Base-by-base conservation (phyloP, 2,329 filamentous ascomycete genomes). In the Epichloe sylvatica region DNA sequence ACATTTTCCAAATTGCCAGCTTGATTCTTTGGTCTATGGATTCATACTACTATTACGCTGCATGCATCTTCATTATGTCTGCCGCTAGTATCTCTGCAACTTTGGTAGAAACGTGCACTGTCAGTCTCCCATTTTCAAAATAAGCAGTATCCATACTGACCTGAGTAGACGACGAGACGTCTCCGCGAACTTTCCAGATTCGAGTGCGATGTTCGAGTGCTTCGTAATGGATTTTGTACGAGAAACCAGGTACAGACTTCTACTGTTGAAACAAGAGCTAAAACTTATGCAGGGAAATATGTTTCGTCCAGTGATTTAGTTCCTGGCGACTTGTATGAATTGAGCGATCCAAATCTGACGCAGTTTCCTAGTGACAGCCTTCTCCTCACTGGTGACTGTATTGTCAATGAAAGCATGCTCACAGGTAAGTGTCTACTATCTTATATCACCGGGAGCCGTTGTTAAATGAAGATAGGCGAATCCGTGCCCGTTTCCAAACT, bases 321-420 rank as follows among this genome's bases (percentile, higher is more conserved):
- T 9, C 92, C 94, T 1, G 92, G 92, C 34, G 92, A 98, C 64
- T 83, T 98, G 6, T 98, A 95, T 67, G 92, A 98, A 70, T 78
- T 98, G 46, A 96, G 91, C 51, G 94, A 98, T 64, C 92, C 92
- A 2, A 88, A 83, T 15, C 72, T 98, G 23, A 79, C 79, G 3
- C 86, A 94, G 58, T 85, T 97, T 53, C 92, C 92, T 1, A 92
- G 87, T 60, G 92, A 98, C 65, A 94, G 91, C 64, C 71, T 98
- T 34, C 70, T 98, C 5, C 75, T 98, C 0, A 87, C 86, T 47
- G 94, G 92, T 39, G 94, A 98, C 66, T 96, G 90, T 60, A 97
- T 98, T 54, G 90, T 98, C 56, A 98, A 98, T 60, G 92, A 98
- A 68, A 97, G 92, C 68, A 98, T 98, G 92, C 78, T 98, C 36